Base-by-base conservation (phyloP, 2,329 filamentous ascomycete genomes). In the Neonectria faginata region DNA sequence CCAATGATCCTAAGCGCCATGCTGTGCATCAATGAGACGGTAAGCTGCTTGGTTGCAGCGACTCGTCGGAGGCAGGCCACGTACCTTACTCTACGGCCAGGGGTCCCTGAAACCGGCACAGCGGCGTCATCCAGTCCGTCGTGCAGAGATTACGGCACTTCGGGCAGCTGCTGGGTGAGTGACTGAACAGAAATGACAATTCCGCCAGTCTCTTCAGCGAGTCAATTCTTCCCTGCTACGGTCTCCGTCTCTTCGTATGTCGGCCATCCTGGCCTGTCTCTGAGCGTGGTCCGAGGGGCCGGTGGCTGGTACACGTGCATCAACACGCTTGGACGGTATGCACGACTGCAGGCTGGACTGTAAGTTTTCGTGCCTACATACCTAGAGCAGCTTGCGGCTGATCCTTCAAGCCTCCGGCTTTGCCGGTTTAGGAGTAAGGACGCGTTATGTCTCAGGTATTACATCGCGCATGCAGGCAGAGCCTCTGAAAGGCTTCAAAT, bases 41-140 rank as follows among this genome's bases (percentile, higher is more conserved):
- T 41, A 52, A 48, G 60, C 51, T 58, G 60, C 60, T 63, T 52
- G 41, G 33, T 36, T n/a, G 22, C 48, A 57, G 45, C 52, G 56
- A 65, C 59, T 62, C 63, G 63, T 51, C 36, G 27, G 56, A 55
- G 47, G 67, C 64, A 67, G 61, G 65, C 67, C 60, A 66, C 60
- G 58, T 60, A 64, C 51, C 44, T 63, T 29, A 41, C 31, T 55
- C 27, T 31, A 44, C 8, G 53, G 48, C 60, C 57, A 51, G 67
- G 68, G 65, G 59, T 73, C 51, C 65, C 68, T 66, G 67, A 68
- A 72, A 66, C 70, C 69, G 64, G 66, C 53, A 70, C 70, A 51
- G 56, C 68, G 64, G 70, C 59, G 62, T 55, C 66, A 50, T 59
- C 52, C 57, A 64, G 33, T 62, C 45, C 64, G 33, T 62, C 45